These are phyloP conservation scores for Pleurotus sapidus DNA, from an alignment of 768 basidiomycete species.

Conservation along the genomic window DNA sequence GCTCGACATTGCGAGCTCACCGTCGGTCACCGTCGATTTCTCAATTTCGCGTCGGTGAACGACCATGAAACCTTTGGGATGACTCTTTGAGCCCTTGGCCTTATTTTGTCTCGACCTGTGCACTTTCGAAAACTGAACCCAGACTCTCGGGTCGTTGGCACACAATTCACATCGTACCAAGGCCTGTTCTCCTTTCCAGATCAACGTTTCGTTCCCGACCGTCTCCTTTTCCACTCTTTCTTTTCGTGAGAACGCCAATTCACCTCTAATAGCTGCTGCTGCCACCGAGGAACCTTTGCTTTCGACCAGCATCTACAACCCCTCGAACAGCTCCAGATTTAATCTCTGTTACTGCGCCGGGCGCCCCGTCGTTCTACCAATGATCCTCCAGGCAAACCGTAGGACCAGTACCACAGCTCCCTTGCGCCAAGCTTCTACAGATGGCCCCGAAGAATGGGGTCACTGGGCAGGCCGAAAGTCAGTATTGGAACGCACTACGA, in stretches of 20 bases:
- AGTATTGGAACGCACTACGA: constrained; percentile 20
- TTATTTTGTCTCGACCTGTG: constrained; percentile 14
- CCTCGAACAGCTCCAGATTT: neutral
- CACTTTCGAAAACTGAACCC: constrained; percentile 25
- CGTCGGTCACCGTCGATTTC: neutral
- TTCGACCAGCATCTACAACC: constrained; percentile 7
- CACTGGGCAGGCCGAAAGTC: constrained; percentile 66
- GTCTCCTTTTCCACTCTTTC: neutral
- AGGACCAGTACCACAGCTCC: constrained; percentile 29
- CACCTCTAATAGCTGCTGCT: neutral
- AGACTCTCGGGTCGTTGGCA: constrained; percentile 36
- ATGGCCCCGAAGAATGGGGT: constrained; percentile 64
- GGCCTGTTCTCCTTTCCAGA: constrained; percentile 8
- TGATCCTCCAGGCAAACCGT: constrained; percentile 69
- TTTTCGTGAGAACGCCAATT: constrained; percentile 1
- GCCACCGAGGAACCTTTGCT: neutral
- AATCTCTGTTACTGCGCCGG: constrained; percentile 3
- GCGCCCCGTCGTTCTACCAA: constrained; percentile 20
- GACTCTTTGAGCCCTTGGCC: constrained; percentile 4
- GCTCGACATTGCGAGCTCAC: neutral
- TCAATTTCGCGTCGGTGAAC: neutral
- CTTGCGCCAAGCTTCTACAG: constrained; percentile 28
- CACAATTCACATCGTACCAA: constrained; percentile 20
- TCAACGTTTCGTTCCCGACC: constrained; percentile 4
- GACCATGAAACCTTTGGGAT: neutral